Evolutionary conservation across 2,329 filamentous ascomycete genomes (phyloP).

Genomic region (Trichophyton mentagrophytes): DNA sequence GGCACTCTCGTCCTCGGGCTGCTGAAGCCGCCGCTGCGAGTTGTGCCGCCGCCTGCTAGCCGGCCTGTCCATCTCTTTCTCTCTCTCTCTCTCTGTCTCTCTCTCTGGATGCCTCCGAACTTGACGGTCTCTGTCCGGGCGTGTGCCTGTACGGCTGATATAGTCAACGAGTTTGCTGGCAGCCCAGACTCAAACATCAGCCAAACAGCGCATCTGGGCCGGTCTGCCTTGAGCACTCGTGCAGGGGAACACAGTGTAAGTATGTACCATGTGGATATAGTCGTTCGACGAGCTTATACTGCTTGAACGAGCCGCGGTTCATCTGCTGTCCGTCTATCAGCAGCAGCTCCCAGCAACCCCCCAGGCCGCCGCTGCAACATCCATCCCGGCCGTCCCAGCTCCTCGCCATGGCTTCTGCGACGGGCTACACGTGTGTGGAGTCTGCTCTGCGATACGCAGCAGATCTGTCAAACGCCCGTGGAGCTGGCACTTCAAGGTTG

Average conservation of each 20-base stretch:
- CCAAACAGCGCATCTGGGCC: too few species aligned
- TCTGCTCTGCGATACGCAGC: background rate
- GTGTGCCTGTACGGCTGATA: too few species aligned
- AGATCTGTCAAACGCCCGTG: background rate
- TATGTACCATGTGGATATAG: too few species aligned
- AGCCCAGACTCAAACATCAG: too few species aligned
- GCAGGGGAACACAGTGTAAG: too few species aligned
- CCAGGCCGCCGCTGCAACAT: too few species aligned
- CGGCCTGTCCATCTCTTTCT: constrained; percentile 4
- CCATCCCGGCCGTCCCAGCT: background rate
- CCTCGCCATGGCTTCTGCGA: background rate
- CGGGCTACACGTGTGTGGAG: background rate
- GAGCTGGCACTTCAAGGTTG: background rate
- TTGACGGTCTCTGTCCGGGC: background rate
- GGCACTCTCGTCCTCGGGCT: background rate
- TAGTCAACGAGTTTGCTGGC: too few species aligned
- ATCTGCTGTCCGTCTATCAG: too few species aligned
- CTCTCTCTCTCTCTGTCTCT: background rate
- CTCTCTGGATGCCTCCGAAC: background rate
- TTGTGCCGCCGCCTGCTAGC: constrained; percentile 6
- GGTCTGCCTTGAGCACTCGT: too few species aligned
- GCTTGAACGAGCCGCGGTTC: too few species aligned
- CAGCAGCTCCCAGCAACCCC: too few species aligned
- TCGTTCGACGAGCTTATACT: too few species aligned
- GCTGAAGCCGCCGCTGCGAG: constrained; percentile 1